Base-by-base conservation (phyloP, 768 basidiomycete species). In the Auricularia cornea region DNA sequence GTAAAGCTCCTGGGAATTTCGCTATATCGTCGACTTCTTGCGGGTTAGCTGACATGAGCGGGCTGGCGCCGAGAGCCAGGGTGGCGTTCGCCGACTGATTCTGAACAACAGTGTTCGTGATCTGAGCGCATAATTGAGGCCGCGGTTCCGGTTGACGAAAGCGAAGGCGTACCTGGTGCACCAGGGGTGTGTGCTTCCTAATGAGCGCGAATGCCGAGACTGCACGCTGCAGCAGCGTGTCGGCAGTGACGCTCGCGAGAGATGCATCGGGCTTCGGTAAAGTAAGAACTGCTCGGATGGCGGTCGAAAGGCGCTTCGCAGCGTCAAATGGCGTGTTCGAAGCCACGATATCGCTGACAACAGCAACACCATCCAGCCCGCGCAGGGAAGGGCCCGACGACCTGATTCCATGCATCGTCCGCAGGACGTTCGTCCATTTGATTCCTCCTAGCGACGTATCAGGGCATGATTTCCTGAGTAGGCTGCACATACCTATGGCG, bases 41-140 rank as follows among this genome's bases (percentile, higher is more conserved):
- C 0, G 87, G 81, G 28, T 88, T 85, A 23, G 90, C 88, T 2
- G 94, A 90, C 95, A 98, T 98, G 71, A 98, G 94, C 0, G 95
- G 95, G 64, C 91, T 94, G 16, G 86, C 93, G 20, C 90, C 89
- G 3, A 97, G 70, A 0, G 93, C 92, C 5, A 98, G 80, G 2
- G 94, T 96, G 1, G 89, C 82, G 70, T 96, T 97, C 26, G 94
- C 93, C 3, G 89, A 91, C 76, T 95, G 94, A 23, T 87, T 94
- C 23, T 87, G 84, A 32, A 93, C 92, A 18, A 97, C 94, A 23
- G 80, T 86, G 70, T 96, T 93, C 3, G 94, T 95, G 64, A 96
- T 94, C 92, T 94, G 62, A 3, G 26, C 32, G 59, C 28, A 51
- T 65, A 31, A 5, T 59, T 26, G 20, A 59, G 32, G 56, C 8